A percentile compares a stretch with the other conserved stretches of the same genome.
phyloP scores from a whole-genome alignment of 306 rosid genomes.

The Trifolium repens region DNA sequence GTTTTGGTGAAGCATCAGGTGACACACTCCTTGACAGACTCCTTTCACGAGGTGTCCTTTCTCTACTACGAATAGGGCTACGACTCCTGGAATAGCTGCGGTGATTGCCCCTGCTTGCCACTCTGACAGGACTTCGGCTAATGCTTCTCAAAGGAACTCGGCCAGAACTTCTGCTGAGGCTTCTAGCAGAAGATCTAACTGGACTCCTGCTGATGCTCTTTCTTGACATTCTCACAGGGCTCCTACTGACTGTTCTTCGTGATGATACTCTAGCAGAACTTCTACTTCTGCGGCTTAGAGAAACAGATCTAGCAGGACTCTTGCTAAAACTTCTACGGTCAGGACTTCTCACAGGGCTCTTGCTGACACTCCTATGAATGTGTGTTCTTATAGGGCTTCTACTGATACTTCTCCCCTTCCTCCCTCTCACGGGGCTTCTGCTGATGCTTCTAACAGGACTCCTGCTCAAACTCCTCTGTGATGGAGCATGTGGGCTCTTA shows the following conservation, averaged over 20 bases:
- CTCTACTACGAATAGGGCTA: slow-evolving; percentile 74
- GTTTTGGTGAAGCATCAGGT: slow-evolving; percentile 86
- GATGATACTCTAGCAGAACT: slow-evolving; percentile 65
- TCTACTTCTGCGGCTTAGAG: slow-evolving; percentile 58
- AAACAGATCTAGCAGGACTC: slow-evolving; percentile 59
- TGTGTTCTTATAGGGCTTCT: slow-evolving; percentile 38
- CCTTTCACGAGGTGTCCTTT: slow-evolving; percentile 73
- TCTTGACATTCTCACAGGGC: slow-evolving; percentile 66
- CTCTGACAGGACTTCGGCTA: slow-evolving; percentile 75
- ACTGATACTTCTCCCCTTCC: slow-evolving; percentile 35
- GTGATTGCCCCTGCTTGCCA: slow-evolving; percentile 57
- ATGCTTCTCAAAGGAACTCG: slow-evolving; percentile 60
- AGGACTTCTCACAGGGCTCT: slow-evolving; percentile 51
- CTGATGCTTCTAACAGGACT: slow-evolving; percentile 62
- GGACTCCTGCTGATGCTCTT: slow-evolving; percentile 76
- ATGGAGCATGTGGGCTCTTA: slow-evolving; percentile 62
- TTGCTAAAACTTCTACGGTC: slow-evolving; percentile 52
- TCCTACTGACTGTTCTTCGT: slow-evolving; percentile 62
- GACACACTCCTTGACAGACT: slow-evolving; percentile 89
- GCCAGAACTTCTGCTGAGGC: slow-evolving; percentile 79
- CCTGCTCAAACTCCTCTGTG: slow-evolving; percentile 62
- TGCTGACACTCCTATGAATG: slow-evolving; percentile 49
- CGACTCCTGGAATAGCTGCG: slow-evolving; percentile 88
- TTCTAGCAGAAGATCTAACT: slow-evolving; percentile 55
- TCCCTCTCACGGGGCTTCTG: slow-evolving; percentile 42